These are phyloP conservation scores for Caloboletus firmus DNA, from an alignment of 1,284 basidiomycete genomes.

Conservation along the genomic window DNA sequence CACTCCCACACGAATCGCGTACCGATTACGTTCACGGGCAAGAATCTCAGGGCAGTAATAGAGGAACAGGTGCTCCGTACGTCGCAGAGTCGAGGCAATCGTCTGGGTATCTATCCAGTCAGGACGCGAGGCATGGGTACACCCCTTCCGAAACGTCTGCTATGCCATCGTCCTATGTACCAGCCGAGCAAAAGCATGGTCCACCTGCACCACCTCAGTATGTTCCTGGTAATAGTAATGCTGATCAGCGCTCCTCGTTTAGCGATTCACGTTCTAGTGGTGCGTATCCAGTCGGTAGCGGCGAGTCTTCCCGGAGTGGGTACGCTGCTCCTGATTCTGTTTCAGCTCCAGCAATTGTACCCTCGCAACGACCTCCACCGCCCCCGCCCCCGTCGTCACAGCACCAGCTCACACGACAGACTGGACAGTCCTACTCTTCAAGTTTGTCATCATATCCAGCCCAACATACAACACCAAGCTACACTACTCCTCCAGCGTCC, in stretches of 20 bases:
- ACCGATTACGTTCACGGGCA: constrained; percentile 20
- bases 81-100: constrained; percentile 25
- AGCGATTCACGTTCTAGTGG: constrained; percentile 26
- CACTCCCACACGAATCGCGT: constrained; percentile 25
- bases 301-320: constrained; percentile 18
- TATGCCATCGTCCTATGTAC: constrained; percentile 18
- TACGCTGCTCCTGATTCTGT: constrained; percentile 22
- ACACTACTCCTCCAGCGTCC: constrained; percentile 15
- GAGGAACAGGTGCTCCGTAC: constrained; percentile 10
- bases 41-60: constrained; percentile 19
- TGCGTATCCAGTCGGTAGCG: constrained; percentile 14
- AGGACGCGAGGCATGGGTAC: constrained; percentile 27
- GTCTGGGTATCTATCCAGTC: constrained; percentile 21
- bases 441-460: constrained; percentile 16
- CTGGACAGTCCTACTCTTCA: constrained; percentile 23
- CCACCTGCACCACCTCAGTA: constrained; percentile 18
- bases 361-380: constrained; percentile 21
- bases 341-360: constrained; percentile 15
- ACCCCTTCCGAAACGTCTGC: constrained; percentile 19
- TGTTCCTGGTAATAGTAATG: constrained; percentile 20
- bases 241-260: constrained; percentile 26
- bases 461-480: constrained; percentile 21
- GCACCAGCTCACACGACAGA: constrained; percentile 26
- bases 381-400: constrained; percentile 15
- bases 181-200: constrained; percentile 25